Base-by-base conservation (phyloP, 2,329 filamentous ascomycete genomes). In the Xylaria sp. region DNA sequence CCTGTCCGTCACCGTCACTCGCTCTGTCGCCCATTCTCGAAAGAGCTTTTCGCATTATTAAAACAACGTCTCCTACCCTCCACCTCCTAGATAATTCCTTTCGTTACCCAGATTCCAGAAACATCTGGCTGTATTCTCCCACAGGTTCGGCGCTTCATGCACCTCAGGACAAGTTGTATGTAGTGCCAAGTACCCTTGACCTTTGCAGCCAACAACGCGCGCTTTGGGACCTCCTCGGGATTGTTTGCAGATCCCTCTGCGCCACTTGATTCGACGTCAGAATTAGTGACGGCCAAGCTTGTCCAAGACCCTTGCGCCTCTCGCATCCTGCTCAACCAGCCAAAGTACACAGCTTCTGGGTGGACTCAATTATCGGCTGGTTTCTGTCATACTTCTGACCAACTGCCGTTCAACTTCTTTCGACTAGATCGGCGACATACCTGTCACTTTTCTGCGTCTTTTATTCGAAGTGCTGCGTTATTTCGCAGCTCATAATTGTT, bases 261-360 rank as follows among this genome's bases (percentile, higher is more conserved):
- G 71, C 72, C 70, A 71, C 65, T 67, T 64, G 70, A 70, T 67
- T 69, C 70, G 71, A 75, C 72, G 72, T 75, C 74, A 76, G 75
- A 73, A 69, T 66, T 72, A 70, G 58, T 69, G 56, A 70, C 51
- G 70, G 73, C 76, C 74, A 74, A 77, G 74, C 66, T 57, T 69
- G 66, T 65, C 74, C 71, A 74, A 74, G 74, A 74, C 73, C 69
- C 69, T 62, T 73, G 67, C 72, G 74, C 74, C 73, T 69, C 73
- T 64, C 51, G 64, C 51, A 58, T 68, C 68, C 68, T 70, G 64
- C 70, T 72, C 67, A 71, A 65, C 70, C 65, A 65, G 55, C 58
- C 59, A 60, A 57, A 57, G 59, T 56, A 55, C 52, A 44, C 69
- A 28, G 57, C 58, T 34, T 62, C 51, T 68, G 39, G 20, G 32